These are phyloP conservation scores for Bruguiera parviflora DNA, from an alignment of 345 rosid genomes.

Conservation along the genomic window DNA sequence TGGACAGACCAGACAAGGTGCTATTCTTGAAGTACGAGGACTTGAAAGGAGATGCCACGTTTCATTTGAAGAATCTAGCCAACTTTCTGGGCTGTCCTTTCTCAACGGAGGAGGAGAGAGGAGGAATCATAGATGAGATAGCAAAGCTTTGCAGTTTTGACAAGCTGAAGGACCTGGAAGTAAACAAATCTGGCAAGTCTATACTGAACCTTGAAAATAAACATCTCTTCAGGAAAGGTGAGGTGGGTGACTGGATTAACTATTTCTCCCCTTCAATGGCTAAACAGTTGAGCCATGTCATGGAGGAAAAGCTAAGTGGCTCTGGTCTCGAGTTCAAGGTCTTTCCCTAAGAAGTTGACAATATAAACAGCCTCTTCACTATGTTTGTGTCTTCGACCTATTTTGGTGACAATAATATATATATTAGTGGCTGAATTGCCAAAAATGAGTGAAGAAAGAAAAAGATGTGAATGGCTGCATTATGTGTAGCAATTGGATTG, in stretches of 20 bases:
- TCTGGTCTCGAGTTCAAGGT: slow-evolving; percentile 48
- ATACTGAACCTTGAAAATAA: slow-evolving; percentile 9
- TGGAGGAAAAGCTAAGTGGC: slow-evolving; percentile 44
- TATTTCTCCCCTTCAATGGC: slow-evolving; percentile 19
- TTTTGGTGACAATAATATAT: too few species aligned
- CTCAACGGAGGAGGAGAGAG: slow-evolving; percentile 13
- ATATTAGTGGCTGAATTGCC: too few species aligned
- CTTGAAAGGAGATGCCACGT: slow-evolving; percentile 25
- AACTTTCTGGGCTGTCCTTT: slow-evolving; percentile 13
- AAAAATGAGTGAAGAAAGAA: too few species aligned
- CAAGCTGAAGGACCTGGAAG: slow-evolving; percentile 19
- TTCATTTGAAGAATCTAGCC: slow-evolving; percentile 24
- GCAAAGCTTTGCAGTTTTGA: slow-evolving; percentile 22
- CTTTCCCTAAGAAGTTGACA: not conserved
- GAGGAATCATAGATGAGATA: slow-evolving; percentile 7
- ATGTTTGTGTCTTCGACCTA: too few species aligned
- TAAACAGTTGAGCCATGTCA: slow-evolving; percentile 2
- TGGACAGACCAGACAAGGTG: slow-evolving; percentile 24
- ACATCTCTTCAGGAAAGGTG: slow-evolving; percentile 15
- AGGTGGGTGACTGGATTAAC: slow-evolving; percentile 16
- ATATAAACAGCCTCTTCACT: too few species aligned
- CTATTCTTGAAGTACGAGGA: slow-evolving; percentile 37
- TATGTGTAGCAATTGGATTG: too few species aligned
- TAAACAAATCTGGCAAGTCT: slow-evolving; percentile 17
- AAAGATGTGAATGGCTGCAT: too few species aligned